Evolutionary conservation across 2,329 filamentous ascomycete genomes (phyloP).

Genomic region (Cercospora nicotianae): DNA sequence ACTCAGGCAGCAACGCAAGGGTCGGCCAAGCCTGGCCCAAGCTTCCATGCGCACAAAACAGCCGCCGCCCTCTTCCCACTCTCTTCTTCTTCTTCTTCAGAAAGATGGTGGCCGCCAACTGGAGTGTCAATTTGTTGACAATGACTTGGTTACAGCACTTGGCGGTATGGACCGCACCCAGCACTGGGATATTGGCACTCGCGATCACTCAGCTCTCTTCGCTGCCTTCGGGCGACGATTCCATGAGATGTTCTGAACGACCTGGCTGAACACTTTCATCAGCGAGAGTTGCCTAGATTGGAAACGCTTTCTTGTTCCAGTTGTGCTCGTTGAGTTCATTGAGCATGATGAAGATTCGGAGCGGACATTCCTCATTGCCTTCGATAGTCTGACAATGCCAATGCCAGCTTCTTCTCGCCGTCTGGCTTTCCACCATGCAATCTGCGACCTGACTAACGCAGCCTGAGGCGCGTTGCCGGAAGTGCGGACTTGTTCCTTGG

Average conservation of each 20-base stretch:
- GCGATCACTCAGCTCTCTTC: constrained; percentile 2
- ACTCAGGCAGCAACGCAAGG: neutral
- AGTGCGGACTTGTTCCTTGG: neutral
- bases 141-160: neutral
- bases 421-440: too few species aligned
- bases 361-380: neutral
- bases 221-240: neutral
- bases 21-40: neutral
- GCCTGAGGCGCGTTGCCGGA: too few species aligned
- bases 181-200: neutral
- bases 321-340: neutral
- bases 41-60: neutral
- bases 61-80: neutral
- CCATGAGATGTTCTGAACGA: neutral
- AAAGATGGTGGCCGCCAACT: neutral
- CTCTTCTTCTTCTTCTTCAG: neutral
- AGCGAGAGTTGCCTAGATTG: neutral
- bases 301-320: neutral
- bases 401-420: neutral
- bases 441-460: neutral
- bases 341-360: neutral
- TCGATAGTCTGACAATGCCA: neutral
- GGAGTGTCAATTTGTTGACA: neutral
- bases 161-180: neutral
- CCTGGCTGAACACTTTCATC: constrained; percentile 2